Percentiles rank a stretch among this genome's conserved stretches.
phyloP scores from a whole-genome alignment of 2,329 filamentous ascomycete genomes.

The Cadophora luteo-olivacea region DNA sequence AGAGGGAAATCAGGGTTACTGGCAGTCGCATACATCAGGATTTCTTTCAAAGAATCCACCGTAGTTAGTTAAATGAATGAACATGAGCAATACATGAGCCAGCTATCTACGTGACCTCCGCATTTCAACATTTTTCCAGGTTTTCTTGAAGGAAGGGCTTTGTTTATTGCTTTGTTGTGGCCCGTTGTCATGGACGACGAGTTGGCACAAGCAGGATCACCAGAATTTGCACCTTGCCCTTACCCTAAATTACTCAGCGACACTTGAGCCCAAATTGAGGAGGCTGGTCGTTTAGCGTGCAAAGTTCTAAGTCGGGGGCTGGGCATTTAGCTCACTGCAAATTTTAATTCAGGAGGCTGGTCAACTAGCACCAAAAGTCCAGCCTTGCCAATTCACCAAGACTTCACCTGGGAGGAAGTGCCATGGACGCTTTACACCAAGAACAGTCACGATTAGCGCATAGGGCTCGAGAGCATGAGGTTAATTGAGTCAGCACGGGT shows the following conservation, averaged over 20 bases:
- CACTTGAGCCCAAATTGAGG: background rate
- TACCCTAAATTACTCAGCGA: background rate
- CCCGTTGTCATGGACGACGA: background rate
- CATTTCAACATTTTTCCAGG: background rate
- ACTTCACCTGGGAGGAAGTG: background rate
- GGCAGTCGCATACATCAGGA: background rate
- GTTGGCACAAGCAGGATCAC: background rate
- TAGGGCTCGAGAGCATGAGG: background rate
- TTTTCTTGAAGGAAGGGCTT: background rate
- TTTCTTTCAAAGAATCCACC: background rate
- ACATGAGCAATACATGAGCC: background rate
- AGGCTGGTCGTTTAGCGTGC: background rate
- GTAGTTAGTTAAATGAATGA: background rate
- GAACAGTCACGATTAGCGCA: background rate
- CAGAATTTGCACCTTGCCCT: background rate
- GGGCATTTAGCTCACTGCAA: too few species aligned
- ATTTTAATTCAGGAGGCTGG: background rate
- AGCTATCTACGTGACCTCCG: background rate
- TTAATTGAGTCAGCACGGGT: background rate
- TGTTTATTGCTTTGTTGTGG: conserved; percentile 1
- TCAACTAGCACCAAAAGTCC: background rate
- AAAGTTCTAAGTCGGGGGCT: background rate
- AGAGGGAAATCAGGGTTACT: background rate
- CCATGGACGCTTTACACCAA: background rate
- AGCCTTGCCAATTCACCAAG: background rate